Evolutionary conservation across 306 rosid species (phyloP), one percentile per base, ranked within the genome.

Genomic region (Castanospermum australe): DNA sequence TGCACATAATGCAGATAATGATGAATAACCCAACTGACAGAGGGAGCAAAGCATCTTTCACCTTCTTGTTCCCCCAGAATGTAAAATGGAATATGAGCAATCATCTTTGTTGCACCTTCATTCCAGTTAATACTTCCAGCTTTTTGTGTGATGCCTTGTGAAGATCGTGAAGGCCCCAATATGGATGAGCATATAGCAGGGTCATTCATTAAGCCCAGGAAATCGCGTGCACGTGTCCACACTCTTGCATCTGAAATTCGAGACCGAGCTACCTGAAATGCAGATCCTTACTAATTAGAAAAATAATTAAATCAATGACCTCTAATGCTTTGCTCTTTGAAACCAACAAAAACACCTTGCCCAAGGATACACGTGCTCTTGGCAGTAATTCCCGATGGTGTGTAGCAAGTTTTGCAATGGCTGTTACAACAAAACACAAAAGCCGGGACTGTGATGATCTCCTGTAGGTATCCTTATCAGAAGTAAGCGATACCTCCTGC

Each of bases 391-490:
- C 98, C 15, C 94, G 90, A 74, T 95, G 99, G 79, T 90, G 80
- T 0, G 98, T 92, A 44, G 98, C 99, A 52, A 95, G 94, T 85
- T 92, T 95, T 83, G 99, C 98, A 85, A 95, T 95, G 59, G 99
- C 98, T 0, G 99, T 92, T 66, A 95, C 87, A 52, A 95, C 98
- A 73, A 92, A 95, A 81, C 99, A 95, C 50, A 95, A 79, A 82
- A 95, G 96, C 93, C 99, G 88, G 2, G 97, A 91, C 85, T 92
- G 97, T 4, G 97, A 90, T 73, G 95, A 89, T 90, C 83, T 86
- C 64, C 90, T 85, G 80, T 87, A 88, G 78, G 86, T 86, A 78
- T 86, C 94, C 70, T 87, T 83, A 38, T 77, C 77, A 24, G 87
- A 74, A 36, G 86, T 52, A 54, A 76, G 83, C 84, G 86, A 77